Percentiles rank a stretch among this genome's conserved stretches.
Conservation (phyloP, 1,284 basidiomycete genomes). For the Ustilago vetiveriae region DNA sequence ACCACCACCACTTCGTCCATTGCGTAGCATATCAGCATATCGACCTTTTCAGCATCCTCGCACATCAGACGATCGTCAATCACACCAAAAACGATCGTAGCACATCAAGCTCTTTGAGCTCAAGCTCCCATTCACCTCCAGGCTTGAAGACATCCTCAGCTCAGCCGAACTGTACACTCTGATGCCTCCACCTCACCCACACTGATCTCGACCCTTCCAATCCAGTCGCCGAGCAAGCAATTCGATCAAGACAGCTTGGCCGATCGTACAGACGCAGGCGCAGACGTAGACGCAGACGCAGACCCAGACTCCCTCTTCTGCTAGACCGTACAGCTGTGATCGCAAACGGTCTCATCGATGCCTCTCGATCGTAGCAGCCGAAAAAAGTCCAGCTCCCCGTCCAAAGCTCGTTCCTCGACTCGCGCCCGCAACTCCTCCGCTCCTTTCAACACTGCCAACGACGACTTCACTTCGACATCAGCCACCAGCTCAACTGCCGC, state of each 20-base stretch:
- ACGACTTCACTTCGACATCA: background rate
- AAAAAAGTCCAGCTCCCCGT: conserved; percentile 31
- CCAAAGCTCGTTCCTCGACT: conserved; percentile 32
- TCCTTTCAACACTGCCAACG: background rate
- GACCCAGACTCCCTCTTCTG: no score
- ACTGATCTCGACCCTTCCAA: background rate
- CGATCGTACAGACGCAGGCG: background rate
- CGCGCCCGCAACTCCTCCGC: conserved; percentile 5
- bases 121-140: no score
- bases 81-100: background rate
- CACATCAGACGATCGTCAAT: background rate
- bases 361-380: conserved; percentile 39
- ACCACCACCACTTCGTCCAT: no score
- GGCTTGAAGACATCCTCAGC: no score
- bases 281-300: no score
- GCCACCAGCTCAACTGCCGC: background rate
- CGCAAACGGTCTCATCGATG: conserved; percentile 22
- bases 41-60: background rate
- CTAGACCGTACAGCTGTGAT: background rate
- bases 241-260: background rate
- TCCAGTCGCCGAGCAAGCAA: conserved; percentile 1
- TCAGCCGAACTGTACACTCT: no score
- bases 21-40: no score
- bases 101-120: no score
- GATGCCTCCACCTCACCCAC: conserved; percentile 1